Evolutionary conservation across 2,329 filamentous ascomycete species (phyloP).

Genomic region (Colletotrichum sp.): DNA sequence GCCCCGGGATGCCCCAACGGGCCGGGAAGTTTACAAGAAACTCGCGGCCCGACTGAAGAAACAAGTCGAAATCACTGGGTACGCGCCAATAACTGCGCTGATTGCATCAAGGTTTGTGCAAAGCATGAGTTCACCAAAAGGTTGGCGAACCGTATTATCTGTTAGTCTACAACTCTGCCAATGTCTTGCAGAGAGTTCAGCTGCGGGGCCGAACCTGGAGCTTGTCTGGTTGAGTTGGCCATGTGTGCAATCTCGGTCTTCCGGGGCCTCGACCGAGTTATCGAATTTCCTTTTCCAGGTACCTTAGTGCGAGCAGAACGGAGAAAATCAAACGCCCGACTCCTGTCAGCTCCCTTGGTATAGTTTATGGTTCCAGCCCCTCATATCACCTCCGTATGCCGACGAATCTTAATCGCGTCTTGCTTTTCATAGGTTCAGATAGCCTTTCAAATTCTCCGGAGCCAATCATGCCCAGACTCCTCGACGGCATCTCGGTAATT

Average conservation of each 20-base stretch:
- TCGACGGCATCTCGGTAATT: not conserved
- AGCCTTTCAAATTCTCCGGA: not conserved
- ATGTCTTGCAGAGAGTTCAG: not conserved
- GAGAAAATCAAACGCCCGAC: not conserved
- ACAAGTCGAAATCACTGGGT: not conserved
- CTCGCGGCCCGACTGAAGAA: not conserved
- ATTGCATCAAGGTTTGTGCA: not conserved
- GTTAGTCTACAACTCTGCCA: not conserved
- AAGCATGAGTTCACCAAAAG: not conserved
- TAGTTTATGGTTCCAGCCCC: not conserved
- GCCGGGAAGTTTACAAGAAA: not conserved
- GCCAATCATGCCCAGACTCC: not conserved
- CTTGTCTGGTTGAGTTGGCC: not conserved
- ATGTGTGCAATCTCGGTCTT: not conserved
- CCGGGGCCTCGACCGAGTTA: not conserved
- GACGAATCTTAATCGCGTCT: not conserved
- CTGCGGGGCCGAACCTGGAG: not conserved
- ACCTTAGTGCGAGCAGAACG: not conserved
- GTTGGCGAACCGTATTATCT: not conserved
- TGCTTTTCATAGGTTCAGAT: not conserved
- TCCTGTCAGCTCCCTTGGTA: not conserved
- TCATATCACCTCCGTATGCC: not conserved
- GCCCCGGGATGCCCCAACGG: not conserved
- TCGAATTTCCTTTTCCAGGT: not conserved
- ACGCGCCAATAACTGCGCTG: not conserved